phyloP scores from a whole-genome alignment of 495 filamentous ascomycete species.

The Polyplosphaeria fusca region DNA sequence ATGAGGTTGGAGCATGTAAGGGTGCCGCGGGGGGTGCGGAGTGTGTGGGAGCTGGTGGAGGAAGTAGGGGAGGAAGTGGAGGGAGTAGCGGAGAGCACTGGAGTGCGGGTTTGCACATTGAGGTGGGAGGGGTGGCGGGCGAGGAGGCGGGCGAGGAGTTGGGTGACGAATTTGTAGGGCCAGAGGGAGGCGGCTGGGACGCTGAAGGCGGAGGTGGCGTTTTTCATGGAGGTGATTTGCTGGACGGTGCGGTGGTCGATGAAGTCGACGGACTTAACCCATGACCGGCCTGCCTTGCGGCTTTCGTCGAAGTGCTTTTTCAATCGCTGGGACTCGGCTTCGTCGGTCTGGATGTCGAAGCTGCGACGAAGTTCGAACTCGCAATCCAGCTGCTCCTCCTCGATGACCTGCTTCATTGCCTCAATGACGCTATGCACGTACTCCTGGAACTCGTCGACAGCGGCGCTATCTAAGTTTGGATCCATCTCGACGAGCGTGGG shows the following conservation, averaged over 20 bases:
- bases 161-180: conserved; percentile 51
- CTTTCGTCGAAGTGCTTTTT: conserved; percentile 4
- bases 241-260: conserved; percentile 39
- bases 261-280: background rate
- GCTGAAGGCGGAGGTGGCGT: conserved; percentile 52
- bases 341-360: conserved; percentile 45
- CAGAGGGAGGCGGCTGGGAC: conserved; percentile 52
- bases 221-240: conserved; percentile 56
- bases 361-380: conserved; percentile 56
- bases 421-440: conserved; percentile 8
- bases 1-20: conserved; percentile 56
- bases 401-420: conserved; percentile 42
- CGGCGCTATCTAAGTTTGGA: background rate
- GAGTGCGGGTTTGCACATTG: conserved; percentile 63
- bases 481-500: conserved; percentile 44
- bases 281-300: background rate
- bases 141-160: conserved; percentile 3
- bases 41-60: conserved; percentile 33
- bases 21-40: conserved; percentile 55
- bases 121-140: conserved; percentile 42
- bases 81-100: background rate
- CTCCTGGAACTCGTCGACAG: background rate
- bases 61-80: background rate
- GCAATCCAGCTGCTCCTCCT: conserved; percentile 51
- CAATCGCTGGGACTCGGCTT: background rate